Evolutionary conservation across 1,284 basidiomycete species (phyloP), one percentile per base, ranked within the genome.

Genomic region (Puccinia triticina): DNA sequence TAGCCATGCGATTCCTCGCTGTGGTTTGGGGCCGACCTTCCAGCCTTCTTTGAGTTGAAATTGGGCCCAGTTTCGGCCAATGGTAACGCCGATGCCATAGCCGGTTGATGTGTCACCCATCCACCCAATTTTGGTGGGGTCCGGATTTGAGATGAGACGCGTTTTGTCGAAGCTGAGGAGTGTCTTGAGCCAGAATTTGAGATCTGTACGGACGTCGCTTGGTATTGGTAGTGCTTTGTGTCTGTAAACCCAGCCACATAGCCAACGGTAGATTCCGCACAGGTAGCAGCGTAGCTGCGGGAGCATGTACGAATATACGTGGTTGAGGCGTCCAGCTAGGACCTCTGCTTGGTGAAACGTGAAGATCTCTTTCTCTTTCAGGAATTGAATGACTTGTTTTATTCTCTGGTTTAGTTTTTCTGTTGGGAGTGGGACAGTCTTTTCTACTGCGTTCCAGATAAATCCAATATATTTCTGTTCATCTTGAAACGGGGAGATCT

Each of bases 401-500:
- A 46, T 11, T 26, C 40, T 23, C 8, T 69, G 12, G 5, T 46
- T 10, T 26, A 43, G 34, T 37, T 75, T 75, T 26, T 37, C 40
- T 16, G 7, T 4, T 11, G 46, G 26, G 2, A 57, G 23, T 14
- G 11, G 50, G 7, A 53, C 50, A 8, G 12, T 53, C 18, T 53
- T 53, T 21, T 53, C 16, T 14, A 53, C 18, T 4, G 11, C 23
- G 50, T 67, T 67, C 64, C 64, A 67, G n/a, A 67, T 16, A 67
- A 67, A 67, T 8, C 64, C 64, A 67, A 67, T 67, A 26, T 11
- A 67, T 43, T 67, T 67, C 29, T 67, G 64, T 67, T 67, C 64
- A 67, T 67, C 23, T 3, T 32, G 34, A 16, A 71, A 71, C 48
- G 16, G 5, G 29, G 40, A n/a, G 67, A 21, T 40, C 16, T 71